These are phyloP conservation scores for Furcasterigmium sp. DNA, from an alignment of 2,329 filamentous ascomycete species.

Conservation along the genomic window DNA sequence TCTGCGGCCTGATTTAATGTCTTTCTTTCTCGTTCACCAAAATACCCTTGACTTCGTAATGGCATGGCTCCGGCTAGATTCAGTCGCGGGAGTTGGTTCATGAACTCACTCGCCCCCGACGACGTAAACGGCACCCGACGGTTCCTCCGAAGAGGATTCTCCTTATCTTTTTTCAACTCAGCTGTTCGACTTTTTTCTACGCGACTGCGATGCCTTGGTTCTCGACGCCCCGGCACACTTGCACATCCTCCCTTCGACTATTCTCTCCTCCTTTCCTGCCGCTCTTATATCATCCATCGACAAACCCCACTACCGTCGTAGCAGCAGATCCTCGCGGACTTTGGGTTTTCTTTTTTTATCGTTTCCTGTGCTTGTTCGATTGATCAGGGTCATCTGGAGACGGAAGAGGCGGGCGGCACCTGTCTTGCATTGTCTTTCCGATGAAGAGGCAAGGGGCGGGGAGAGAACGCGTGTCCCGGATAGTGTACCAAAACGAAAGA, in stretches of 20 bases:
- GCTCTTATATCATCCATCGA: not conserved
- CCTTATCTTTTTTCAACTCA: conserved; percentile 26
- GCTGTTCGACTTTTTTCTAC: conserved; percentile 10
- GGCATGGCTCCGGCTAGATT: conserved; percentile 14
- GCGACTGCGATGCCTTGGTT: not conserved
- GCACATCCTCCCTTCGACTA: not conserved
- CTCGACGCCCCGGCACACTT: not conserved
- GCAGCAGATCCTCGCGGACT: not conserved
- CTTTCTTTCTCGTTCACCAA: conserved; percentile 28
- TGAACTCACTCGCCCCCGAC: conserved; percentile 11
- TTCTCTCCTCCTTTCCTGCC: conserved; percentile 15
- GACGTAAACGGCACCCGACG: conserved; percentile 11
- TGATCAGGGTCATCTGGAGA: not conserved
- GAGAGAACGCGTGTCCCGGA: conserved; percentile 4
- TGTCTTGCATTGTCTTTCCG: no score
- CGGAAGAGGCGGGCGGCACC: not conserved
- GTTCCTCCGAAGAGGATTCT: conserved; percentile 8
- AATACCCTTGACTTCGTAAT: conserved; percentile 35
- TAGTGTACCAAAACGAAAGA: conserved; percentile 10
- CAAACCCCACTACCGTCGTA: no score
- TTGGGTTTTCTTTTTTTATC: not conserved
- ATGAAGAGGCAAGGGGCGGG: conserved; percentile 5
- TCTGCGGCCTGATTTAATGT: conserved; percentile 84
- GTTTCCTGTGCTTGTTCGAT: not conserved
- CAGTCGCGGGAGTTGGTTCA: conserved; percentile 13